Evolutionary conservation across 2,329 filamentous ascomycete genomes (phyloP), one percentile per base, ranked within the genome.

Genomic region (Falciphora oryzae): DNA sequence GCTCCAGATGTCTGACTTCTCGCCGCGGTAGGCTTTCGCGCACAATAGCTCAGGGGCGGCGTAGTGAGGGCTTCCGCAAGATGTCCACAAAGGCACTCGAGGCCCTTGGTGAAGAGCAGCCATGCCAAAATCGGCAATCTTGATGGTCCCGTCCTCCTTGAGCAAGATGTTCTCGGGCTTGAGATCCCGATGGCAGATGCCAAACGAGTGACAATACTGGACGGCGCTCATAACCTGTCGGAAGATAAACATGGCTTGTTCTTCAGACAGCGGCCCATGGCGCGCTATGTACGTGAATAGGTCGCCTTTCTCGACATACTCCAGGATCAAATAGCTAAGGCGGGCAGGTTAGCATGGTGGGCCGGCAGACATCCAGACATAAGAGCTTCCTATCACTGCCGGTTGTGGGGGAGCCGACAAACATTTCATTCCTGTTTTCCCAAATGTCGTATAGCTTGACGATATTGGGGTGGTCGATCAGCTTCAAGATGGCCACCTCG

Each of bases 121-220:
- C 93, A 99, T 97, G 57, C 95, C 94, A 75, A 99, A 99, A 75
- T 99, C 95, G 63, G 94, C 94, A 70, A 99, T 88, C 77, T 98
- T 99, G 75, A 98, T 88, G 65, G 91, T 87, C 63, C 89, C 84
- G 60, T 89, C 80, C 3, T 81, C 80, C 65, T 93, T 93, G 62
- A 99, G 83, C 25, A 99, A 82, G 59, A 99, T 97, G 71, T 99
- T 99, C 77, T 99, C 95, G 0, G 93, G 95, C 77, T 99, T 99
- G 63, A 99, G 81, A 71, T 99, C 95, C 29, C 95, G 90, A 74
- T 99, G 95, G 74, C 93, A 97, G 68, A 99, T 97, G 70, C 94
- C 93, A 78, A 97, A 92, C 3, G 90, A 88, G 76, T 99, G 95
- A 70, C 93, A 96, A 77, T 97, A 97, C 3, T 93, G 88, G 62